phyloP scores from a whole-genome alignment of 345 rosid genomes.

The Clausena lansium region DNA sequence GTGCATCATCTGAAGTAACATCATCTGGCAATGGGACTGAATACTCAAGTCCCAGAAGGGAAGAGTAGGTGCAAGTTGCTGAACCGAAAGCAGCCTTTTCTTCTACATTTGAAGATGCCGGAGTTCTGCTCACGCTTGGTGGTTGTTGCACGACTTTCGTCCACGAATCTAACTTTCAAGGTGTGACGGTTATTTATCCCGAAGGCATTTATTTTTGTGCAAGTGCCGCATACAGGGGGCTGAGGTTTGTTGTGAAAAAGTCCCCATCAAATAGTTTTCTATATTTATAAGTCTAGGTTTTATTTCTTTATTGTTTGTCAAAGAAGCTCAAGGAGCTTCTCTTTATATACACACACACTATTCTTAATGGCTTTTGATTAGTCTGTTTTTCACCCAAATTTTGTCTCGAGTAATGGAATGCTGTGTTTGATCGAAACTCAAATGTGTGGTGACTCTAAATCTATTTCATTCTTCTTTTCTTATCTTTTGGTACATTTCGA shows the following conservation, averaged over 20 bases:
- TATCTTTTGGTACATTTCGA: background rate
- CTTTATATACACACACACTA: background rate
- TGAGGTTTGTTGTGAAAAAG: conserved; percentile 1
- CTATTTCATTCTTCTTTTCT: background rate
- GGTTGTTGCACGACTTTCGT: conserved; percentile 6
- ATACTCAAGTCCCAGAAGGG: conserved; percentile 45
- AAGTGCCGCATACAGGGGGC: conserved; percentile 32
- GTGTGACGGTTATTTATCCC: conserved; percentile 24
- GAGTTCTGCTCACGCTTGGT: conserved; percentile 13
- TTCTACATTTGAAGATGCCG: conserved; percentile 16
- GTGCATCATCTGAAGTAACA: conserved; percentile 45
- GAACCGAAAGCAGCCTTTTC: background rate
- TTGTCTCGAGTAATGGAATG: conserved; percentile 2
- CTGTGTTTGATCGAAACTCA: conserved; percentile 3
- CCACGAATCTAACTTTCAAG: conserved; percentile 8
- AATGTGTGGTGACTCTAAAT: background rate
- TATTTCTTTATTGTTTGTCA: conserved; percentile 9
- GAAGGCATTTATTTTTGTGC: conserved; percentile 47
- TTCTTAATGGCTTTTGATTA: background rate
- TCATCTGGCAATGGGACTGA: conserved; percentile 35
- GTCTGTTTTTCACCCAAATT: conserved; percentile 6
- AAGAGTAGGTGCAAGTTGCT: conserved; percentile 40
- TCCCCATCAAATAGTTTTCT: conserved; percentile 28
- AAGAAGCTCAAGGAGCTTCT: background rate
- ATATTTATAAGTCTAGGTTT: conserved; percentile 18